Percentiles rank a stretch among this genome's conserved stretches.
These are phyloP conservation scores for Saccharomyces hybrid DNA, from an alignment of 1,139 yeast genomes.

Conservation along the genomic window DNA sequence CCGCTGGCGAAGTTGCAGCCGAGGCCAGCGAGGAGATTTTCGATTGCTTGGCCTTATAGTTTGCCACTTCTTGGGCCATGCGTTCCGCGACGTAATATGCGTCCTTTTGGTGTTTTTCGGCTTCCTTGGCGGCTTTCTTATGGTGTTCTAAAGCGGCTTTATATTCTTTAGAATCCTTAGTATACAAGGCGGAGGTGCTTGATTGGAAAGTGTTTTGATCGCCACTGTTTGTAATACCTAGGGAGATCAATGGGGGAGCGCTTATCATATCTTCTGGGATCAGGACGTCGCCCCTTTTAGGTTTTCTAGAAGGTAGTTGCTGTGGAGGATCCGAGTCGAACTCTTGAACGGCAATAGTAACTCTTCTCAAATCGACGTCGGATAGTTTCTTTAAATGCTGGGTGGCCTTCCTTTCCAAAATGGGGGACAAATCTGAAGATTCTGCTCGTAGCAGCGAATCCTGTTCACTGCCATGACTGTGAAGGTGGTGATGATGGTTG, in stretches of 20 bases:
- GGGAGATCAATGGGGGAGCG: slow-evolving; percentile 56
- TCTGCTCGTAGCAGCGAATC: neutral
- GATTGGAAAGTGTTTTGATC: neutral
- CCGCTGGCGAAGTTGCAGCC: slow-evolving; percentile 2
- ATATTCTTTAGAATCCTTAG: slow-evolving; percentile 44
- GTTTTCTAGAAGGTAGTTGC: slow-evolving; percentile 85
- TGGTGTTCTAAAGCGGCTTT: slow-evolving; percentile 52
- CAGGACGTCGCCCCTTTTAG: slow-evolving; percentile 70
- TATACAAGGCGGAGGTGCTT: slow-evolving; percentile 24
- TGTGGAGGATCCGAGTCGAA: slow-evolving; percentile 83
- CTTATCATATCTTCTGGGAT: slow-evolving; percentile 60
- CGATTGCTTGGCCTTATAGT: slow-evolving; percentile 21
- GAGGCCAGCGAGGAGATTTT: slow-evolving; percentile 2
- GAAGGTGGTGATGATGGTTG: neutral
- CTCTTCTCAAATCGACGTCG: slow-evolving; percentile 43
- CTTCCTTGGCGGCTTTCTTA: slow-evolving; percentile 46
- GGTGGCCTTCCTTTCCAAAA: slow-evolving; percentile 24
- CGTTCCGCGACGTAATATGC: slow-evolving; percentile 64
- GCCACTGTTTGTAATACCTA: slow-evolving; percentile 46
- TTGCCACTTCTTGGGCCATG: slow-evolving; percentile 54
- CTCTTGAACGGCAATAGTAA: slow-evolving; percentile 66
- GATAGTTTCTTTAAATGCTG: slow-evolving; percentile 35
- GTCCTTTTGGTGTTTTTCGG: slow-evolving; percentile 64
- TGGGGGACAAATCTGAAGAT: neutral
- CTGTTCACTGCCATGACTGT: neutral